A percentile compares a stretch with the other conserved stretches of the same genome.
These are phyloP conservation scores for Madurella mycetomatis DNA, from an alignment of 2,329 filamentous ascomycete species.

Conservation along the genomic window DNA sequence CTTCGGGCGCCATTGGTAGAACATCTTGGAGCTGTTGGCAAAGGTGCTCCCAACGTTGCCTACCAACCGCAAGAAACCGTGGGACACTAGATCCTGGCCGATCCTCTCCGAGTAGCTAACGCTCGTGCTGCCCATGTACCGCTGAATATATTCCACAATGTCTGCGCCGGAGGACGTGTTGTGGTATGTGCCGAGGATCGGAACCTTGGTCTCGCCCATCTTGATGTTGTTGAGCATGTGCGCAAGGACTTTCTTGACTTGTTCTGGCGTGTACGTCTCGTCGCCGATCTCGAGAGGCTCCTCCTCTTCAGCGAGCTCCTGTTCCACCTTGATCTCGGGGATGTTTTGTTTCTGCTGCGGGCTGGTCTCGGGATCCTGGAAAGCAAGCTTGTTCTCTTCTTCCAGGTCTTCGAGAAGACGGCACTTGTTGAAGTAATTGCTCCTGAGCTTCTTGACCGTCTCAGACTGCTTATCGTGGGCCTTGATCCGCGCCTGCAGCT, in stretches of 20 bases:
- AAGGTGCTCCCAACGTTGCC: slow-evolving; percentile 95
- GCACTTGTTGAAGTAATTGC: slow-evolving; percentile 98
- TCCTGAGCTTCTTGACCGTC: slow-evolving; percentile 83
- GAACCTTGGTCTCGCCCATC: slow-evolving; percentile 87
- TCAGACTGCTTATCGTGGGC: slow-evolving; percentile 90
- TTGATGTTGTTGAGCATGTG: slow-evolving; percentile 86
- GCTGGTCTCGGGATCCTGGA: slow-evolving; percentile 77
- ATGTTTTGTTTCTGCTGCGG: slow-evolving; percentile 54
- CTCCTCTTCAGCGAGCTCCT: slow-evolving; percentile 63
- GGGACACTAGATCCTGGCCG: slow-evolving; percentile 83
- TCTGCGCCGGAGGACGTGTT: slow-evolving; percentile 90
- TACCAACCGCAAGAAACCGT: slow-evolving; percentile 83
- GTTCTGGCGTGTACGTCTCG: slow-evolving; percentile 75
- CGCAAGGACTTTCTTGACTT: slow-evolving; percentile 82
- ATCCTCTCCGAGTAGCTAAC: slow-evolving; percentile 91
- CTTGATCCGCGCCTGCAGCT: slow-evolving; percentile 86
- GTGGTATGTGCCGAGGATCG: slow-evolving; percentile 89
- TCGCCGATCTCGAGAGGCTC: slow-evolving; percentile 88
- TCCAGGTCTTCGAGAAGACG: slow-evolving; percentile 92
- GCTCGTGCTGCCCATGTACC: slow-evolving; percentile 75
- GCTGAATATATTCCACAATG: slow-evolving; percentile 92
- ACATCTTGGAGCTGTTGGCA: slow-evolving; percentile 95
- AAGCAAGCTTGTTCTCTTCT: slow-evolving; percentile 97
- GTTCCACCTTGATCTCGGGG: slow-evolving; percentile 83
- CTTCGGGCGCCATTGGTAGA: slow-evolving; percentile 94